These are phyloP conservation scores for Fraxinus greggii DNA, from an alignment of 305 asterid species.

Conservation along the genomic window DNA sequence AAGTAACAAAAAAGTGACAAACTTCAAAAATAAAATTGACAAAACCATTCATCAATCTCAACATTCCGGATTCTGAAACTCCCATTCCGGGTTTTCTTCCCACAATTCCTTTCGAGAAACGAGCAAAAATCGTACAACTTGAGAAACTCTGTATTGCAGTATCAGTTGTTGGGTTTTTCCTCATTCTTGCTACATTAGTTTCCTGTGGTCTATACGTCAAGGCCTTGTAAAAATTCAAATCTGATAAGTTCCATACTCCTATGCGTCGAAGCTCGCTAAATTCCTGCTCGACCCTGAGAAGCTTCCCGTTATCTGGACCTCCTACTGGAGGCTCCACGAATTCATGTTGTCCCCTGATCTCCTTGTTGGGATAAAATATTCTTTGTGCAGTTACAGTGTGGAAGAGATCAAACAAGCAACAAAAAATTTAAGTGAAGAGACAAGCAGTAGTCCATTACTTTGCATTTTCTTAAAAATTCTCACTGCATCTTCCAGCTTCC, in stretches of 20 bases:
- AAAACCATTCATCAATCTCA: constrained; percentile 45
- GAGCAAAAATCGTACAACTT: constrained; percentile 15
- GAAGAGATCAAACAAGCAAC: constrained; percentile 57
- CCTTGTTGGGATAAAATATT: constrained; percentile 55
- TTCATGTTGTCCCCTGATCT: constrained; percentile 72
- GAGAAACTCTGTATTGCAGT: constrained; percentile 42
- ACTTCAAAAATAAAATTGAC: too few species aligned
- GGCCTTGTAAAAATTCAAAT: constrained; percentile 38
- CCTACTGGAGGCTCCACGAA: constrained; percentile 43
- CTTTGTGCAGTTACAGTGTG: constrained; percentile 39
- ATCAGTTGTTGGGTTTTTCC: constrained; percentile 37
- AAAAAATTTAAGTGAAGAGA: constrained; percentile 31
- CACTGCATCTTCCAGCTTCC: too few species aligned
- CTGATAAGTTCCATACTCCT: constrained; percentile 17
- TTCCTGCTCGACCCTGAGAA: constrained; percentile 51
- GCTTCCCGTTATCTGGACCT: constrained; percentile 38
- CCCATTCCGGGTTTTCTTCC: constrained; percentile 58
- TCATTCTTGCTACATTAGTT: constrained; percentile 34
- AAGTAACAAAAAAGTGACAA: too few species aligned
- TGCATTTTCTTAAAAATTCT: too few species aligned
- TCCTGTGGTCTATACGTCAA: constrained; percentile 44
- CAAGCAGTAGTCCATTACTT: constrained; percentile 18
- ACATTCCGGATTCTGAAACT: constrained; percentile 38
- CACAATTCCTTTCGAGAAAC: constrained; percentile 29
- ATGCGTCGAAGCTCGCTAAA: constrained; percentile 33